These are phyloP conservation scores for Penicillium paxilli DNA, from an alignment of 495 filamentous ascomycete species.

Conservation along the genomic window DNA sequence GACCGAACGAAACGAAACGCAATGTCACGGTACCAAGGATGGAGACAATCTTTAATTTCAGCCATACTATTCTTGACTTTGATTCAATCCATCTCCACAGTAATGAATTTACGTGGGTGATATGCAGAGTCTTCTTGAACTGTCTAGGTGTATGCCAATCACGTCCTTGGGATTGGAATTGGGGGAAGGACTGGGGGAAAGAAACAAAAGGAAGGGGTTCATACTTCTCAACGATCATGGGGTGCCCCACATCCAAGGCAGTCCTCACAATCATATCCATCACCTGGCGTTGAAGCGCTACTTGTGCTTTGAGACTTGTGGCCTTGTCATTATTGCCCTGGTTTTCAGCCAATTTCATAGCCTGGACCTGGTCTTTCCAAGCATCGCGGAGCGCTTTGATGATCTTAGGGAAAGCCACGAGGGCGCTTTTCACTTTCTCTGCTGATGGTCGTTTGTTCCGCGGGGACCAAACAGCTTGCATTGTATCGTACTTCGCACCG, in stretches of 20 bases:
- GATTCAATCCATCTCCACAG: constrained; percentile 24
- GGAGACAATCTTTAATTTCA: constrained; percentile 25
- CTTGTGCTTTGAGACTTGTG: constrained; percentile 42
- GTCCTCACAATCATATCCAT: constrained; percentile 61
- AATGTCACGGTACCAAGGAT: constrained; percentile 2
- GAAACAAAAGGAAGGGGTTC: constrained; percentile 20
- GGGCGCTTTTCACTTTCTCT: constrained; percentile 50
- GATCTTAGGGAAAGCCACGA: constrained; percentile 63
- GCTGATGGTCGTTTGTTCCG: constrained; percentile 43
- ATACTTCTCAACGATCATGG: constrained; percentile 65
- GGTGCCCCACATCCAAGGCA: constrained; percentile 61
- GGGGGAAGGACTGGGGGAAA: constrained; percentile 18
- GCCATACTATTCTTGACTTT: constrained; percentile 22
- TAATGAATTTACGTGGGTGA: constrained; percentile 36
- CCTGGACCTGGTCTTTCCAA: constrained; percentile 60
- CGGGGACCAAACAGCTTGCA: constrained; percentile 67
- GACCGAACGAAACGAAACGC: background rate
- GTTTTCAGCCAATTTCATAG: constrained; percentile 58
- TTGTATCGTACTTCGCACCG: constrained; percentile 60
- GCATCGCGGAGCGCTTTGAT: constrained; percentile 60
- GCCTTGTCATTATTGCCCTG: constrained; percentile 45
- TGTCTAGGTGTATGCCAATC: constrained; percentile 32
- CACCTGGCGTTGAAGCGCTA: constrained; percentile 57
- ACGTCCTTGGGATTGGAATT: constrained; percentile 16
- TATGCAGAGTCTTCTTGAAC: constrained; percentile 35